These are phyloP conservation scores for Phascolomyces articulosus DNA, from an alignment of 371 early-diverging fungal genomes.

Conservation along the genomic window DNA sequence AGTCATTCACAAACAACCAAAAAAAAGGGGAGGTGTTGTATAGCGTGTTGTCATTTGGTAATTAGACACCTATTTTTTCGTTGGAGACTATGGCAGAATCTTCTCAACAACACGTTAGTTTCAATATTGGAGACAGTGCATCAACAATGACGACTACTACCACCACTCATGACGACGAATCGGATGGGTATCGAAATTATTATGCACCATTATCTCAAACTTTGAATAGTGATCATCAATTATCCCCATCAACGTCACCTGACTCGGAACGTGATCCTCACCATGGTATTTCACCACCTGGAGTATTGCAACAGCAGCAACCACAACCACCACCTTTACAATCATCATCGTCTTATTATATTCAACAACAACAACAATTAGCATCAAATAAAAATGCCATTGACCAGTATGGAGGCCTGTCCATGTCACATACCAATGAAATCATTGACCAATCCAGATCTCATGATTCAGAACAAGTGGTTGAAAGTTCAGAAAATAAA, in stretches of 20 bases:
- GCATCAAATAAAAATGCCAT: conserved; percentile 7
- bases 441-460: conserved; percentile 49
- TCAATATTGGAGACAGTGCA: conserved; percentile 16
- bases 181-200: conserved; percentile 28
- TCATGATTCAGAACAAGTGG: conserved; percentile 47
- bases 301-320: too few species aligned
- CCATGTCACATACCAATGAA: conserved; percentile 30
- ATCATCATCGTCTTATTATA: not conserved
- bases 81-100: conserved; percentile 1
- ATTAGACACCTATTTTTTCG: not conserved
- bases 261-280: conserved; percentile 10
- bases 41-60: too few species aligned
- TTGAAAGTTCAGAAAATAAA: conserved; percentile 41
- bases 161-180: conserved; percentile 22
- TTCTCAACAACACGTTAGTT: conserved; percentile 16
- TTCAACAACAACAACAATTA: conserved; percentile 1
- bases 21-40: too few species aligned
- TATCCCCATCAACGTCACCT: conserved; percentile 10
- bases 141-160: too few species aligned
- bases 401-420: conserved; percentile 43
- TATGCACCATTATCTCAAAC: conserved; percentile 25
- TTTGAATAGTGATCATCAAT: conserved; percentile 4
- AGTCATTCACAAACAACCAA: too few species aligned
- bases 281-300: not conserved
- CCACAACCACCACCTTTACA: not conserved